These are phyloP conservation scores for Chimonanthus salicifolius DNA, from an alignment of 164 flowering plant species.

Conservation along the genomic window DNA sequence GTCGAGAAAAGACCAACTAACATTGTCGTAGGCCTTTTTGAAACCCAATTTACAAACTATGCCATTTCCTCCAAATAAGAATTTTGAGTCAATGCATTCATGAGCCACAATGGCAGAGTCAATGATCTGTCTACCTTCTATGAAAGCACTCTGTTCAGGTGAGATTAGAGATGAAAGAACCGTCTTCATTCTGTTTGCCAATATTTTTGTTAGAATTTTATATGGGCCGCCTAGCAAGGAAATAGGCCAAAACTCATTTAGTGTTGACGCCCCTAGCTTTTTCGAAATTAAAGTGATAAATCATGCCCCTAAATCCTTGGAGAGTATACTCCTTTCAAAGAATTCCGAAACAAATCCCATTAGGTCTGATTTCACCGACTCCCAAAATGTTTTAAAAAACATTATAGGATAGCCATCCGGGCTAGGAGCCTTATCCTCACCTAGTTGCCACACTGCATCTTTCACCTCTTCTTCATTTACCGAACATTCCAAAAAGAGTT, in stretches of 20 bases:
- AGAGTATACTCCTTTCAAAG: background rate
- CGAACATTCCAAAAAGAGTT: no score
- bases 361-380: background rate
- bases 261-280: background rate
- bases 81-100: background rate
- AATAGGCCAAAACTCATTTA: background rate
- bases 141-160: background rate
- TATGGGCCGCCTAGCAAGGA: background rate
- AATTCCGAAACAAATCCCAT: background rate
- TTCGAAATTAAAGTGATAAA: background rate
- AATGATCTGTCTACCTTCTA: background rate
- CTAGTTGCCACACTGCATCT: no score
- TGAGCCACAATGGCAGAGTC: background rate
- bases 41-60: no score
- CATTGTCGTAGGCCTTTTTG: no score
- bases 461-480: no score
- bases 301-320: background rate
- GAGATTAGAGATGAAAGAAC: background rate
- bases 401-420: no score
- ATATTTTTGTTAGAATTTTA: background rate
- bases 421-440: no score
- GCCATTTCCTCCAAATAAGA: no score
- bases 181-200: background rate
- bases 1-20: no score
- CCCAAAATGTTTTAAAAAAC: background rate